phyloP scores from a whole-genome alignment of 306 rosid species.

The Trifolium subterraneum region DNA sequence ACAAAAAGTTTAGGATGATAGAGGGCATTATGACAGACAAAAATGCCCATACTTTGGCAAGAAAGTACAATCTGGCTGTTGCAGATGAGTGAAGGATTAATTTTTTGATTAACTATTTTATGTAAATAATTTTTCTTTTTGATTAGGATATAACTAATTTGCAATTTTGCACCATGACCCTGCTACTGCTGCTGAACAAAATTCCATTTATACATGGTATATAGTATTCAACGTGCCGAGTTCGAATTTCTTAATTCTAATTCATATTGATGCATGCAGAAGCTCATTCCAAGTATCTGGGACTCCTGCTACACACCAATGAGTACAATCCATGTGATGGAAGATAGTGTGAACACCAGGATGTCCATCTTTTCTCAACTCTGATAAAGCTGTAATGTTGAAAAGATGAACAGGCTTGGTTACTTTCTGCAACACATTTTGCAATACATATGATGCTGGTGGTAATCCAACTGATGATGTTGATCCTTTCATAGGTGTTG shows the following conservation, averaged over 20 bases:
- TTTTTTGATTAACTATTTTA: neutral
- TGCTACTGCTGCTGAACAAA: no score
- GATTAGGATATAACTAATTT: no score
- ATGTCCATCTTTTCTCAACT: constrained; percentile 79
- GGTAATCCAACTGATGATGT: constrained; percentile 54
- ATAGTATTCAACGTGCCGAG: no score
- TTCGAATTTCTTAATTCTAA: neutral
- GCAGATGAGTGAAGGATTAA: constrained; percentile 45
- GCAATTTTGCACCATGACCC: no score
- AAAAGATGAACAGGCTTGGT: constrained; percentile 58
- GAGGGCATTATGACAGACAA: constrained; percentile 60
- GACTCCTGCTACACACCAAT: constrained; percentile 80
- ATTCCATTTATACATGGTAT: no score
- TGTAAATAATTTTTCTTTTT: constrained; percentile 16
- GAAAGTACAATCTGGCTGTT: constrained; percentile 39
- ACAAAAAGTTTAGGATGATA: constrained; percentile 63
- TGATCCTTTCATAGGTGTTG: constrained; percentile 61
- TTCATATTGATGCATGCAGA: constrained; percentile 40
- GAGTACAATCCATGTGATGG: constrained; percentile 67
- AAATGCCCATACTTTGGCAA: constrained; percentile 66
- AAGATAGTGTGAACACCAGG: constrained; percentile 53
- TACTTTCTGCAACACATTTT: constrained; percentile 48
- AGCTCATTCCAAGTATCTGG: constrained; percentile 74
- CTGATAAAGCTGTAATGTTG: constrained; percentile 67
- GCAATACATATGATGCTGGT: constrained; percentile 40